Evolutionary conservation across 352 stramenopile genomes (phyloP).

Genomic region (Phytophthora megakarya): DNA sequence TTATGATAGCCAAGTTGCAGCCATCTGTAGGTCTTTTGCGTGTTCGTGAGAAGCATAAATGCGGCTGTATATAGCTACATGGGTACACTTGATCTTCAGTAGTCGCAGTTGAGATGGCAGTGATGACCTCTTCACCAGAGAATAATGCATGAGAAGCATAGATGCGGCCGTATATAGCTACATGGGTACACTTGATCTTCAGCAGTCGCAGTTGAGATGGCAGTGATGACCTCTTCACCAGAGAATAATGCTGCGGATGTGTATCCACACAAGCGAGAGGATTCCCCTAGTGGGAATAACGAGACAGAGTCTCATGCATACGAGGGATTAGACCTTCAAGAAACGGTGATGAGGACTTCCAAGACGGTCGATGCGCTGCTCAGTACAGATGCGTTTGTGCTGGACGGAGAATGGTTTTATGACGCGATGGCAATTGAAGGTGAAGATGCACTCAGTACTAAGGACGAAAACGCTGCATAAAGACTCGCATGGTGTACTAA

Average conservation of each 20-base stretch:
- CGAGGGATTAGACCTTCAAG: not conserved
- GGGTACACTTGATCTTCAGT: not conserved
- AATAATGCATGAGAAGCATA: constrained; percentile 6
- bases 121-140: not conserved
- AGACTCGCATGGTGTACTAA: constrained; percentile 22
- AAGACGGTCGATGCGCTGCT: constrained; percentile 10
- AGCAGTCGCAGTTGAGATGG: not conserved
- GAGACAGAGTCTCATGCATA: not conserved
- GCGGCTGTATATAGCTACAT: not conserved
- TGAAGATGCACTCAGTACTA: not conserved
- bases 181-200: not conserved
- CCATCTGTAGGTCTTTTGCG: too few species aligned
- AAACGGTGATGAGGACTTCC: constrained; percentile 3
- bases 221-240: not conserved
- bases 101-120: constrained; percentile 1
- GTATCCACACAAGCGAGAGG: not conserved
- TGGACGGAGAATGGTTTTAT: constrained; percentile 30
- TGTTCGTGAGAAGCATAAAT: constrained; percentile 20
- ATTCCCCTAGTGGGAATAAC: too few species aligned
- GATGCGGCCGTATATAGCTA: not conserved
- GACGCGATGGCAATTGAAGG: constrained; percentile 12
- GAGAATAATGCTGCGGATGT: not conserved
- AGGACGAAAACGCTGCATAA: not conserved
- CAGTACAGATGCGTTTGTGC: constrained; percentile 13
- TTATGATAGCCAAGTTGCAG: too few species aligned